Evolutionary conservation across 805 yeast genomes (phyloP).

Genomic region (Suhomyces sp.): DNA sequence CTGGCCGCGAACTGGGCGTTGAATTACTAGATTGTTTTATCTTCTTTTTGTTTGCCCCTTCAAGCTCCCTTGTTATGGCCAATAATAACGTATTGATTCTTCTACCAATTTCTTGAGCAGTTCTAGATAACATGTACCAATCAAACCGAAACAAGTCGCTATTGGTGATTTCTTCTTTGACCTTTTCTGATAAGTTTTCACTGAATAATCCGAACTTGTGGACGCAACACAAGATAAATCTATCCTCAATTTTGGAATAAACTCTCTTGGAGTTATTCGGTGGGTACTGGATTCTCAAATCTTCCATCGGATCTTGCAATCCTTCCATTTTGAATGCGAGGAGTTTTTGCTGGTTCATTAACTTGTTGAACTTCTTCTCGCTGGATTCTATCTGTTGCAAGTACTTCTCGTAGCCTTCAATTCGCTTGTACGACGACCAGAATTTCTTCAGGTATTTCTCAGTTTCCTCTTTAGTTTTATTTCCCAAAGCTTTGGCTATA

Average conservation of each 20-base stretch:
- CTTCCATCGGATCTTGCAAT: constrained; percentile 57
- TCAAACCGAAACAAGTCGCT: constrained; percentile 67
- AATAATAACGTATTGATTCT: constrained; percentile 64
- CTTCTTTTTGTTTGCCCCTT: constrained; percentile 51
- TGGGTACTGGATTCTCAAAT: constrained; percentile 66
- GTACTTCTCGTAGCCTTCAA: constrained; percentile 72
- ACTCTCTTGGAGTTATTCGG: constrained; percentile 80
- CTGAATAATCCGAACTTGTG: constrained; percentile 63
- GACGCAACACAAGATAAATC: constrained; percentile 59
- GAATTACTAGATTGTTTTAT: constrained; percentile 16
- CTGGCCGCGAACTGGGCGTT: constrained; percentile 29
- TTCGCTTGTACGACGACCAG: constrained; percentile 57
- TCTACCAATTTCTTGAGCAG: constrained; percentile 68
- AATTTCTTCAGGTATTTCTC: constrained; percentile 55
- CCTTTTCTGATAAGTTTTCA: constrained; percentile 57
- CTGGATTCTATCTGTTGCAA: constrained; percentile 69
- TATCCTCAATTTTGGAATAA: constrained; percentile 67
- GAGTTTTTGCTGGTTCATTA: constrained; percentile 53
- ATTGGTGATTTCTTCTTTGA: constrained; percentile 59
- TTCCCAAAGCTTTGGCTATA: constrained; percentile 55
- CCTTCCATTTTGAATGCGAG: constrained; percentile 52
- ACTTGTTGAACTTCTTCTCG: constrained; percentile 60
- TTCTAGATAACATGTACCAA: constrained; percentile 70
- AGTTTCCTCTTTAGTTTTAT: constrained; percentile 59
- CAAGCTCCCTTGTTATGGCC: constrained; percentile 68